Conservation (phyloP, 305 asterid genomes). For the Solanum hybrid region DNA sequence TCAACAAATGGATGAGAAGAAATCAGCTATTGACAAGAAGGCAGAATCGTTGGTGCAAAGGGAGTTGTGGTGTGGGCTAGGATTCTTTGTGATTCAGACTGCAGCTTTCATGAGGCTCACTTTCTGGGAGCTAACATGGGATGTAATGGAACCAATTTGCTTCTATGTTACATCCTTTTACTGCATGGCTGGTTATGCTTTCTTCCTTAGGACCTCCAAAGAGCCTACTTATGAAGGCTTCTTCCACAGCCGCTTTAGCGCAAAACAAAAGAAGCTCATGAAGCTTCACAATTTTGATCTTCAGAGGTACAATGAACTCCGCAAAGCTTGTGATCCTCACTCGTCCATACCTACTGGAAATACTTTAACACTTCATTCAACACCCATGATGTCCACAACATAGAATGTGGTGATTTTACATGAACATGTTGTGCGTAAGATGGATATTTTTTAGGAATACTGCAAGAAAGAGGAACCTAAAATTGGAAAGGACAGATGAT, state of each 20-base stretch:
- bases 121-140: conserved; percentile 93
- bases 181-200: conserved; percentile 70
- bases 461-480: not conserved
- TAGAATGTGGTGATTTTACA: not conserved
- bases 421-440: not conserved
- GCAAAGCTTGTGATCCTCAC: conserved; percentile 28
- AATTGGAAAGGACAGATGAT: not conserved
- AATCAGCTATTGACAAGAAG: conserved; percentile 43
- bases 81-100: conserved; percentile 59
- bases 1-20: conserved; percentile 52
- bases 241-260: conserved; percentile 48
- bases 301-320: conserved; percentile 44
- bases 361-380: not conserved
- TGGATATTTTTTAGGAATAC: not conserved
- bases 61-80: conserved; percentile 76
- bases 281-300: conserved; percentile 43
- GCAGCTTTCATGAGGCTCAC: conserved; percentile 80
- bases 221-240: conserved; percentile 85
- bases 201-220: conserved; percentile 62
- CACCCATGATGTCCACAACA: not conserved
- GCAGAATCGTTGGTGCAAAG: conserved; percentile 45
- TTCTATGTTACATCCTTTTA: conserved; percentile 62
- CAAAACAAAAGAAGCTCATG: conserved; percentile 58
- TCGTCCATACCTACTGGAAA: not conserved
- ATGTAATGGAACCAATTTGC: conserved; percentile 93